Evolutionary conservation across 768 basidiomycete species (phyloP).

Genomic region (Boletus reticulatus): DNA sequence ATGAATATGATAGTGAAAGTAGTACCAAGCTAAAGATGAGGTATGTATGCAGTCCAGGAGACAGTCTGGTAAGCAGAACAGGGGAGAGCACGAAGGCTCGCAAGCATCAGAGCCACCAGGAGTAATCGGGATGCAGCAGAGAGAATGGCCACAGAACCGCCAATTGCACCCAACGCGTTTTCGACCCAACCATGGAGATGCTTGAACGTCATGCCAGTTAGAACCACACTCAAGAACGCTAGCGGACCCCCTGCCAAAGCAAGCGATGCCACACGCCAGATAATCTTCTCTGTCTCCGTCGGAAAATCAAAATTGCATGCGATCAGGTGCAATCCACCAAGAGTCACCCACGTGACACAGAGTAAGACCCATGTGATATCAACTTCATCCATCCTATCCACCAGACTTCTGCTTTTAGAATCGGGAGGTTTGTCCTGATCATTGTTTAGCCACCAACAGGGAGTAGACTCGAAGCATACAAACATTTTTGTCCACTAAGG

Average conservation of each 20-base stretch:
- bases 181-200: too few species aligned
- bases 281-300: not conserved
- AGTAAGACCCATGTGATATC: rapidly evolving
- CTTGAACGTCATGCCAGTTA: too few species aligned
- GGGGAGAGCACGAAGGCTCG: not conserved
- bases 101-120: not conserved
- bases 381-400: too few species aligned
- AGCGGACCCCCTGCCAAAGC: not conserved
- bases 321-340: not conserved
- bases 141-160: not conserved
- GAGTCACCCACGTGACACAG: not conserved
- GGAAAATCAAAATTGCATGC: not conserved
- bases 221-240: too few species aligned
- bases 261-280: not conserved
- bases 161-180: too few species aligned
- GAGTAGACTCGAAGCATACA: too few species aligned
- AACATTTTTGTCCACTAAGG: too few species aligned
- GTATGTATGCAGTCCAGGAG: not conserved
- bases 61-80: not conserved
- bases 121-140: not conserved
- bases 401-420: too few species aligned
- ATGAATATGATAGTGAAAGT: too few species aligned
- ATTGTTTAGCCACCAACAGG: too few species aligned
- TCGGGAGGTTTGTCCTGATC: too few species aligned
- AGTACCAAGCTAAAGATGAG: not conserved